These are phyloP conservation scores for Omphalotus guepiniiformis DNA, from an alignment of 768 basidiomycete genomes.

Conservation along the genomic window DNA sequence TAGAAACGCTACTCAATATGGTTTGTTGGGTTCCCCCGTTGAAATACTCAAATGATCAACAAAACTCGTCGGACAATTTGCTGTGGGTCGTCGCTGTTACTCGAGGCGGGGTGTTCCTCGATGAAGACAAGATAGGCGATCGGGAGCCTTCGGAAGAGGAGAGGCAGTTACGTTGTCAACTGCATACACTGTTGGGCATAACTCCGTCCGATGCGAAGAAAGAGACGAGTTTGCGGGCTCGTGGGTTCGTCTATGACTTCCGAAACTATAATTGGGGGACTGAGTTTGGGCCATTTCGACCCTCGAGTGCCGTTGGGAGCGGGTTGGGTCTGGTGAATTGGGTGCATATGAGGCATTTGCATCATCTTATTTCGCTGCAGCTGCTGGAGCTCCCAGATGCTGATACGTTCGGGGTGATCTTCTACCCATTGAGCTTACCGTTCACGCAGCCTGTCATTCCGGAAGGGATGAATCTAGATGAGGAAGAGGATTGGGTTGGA, in stretches of 20 bases:
- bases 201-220: conserved; percentile 38
- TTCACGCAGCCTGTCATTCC: conserved; percentile 50
- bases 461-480: conserved; percentile 29
- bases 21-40: conserved; percentile 38
- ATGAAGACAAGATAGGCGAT: conserved; percentile 19
- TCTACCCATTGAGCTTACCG: conserved; percentile 49
- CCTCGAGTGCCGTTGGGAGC: conserved; percentile 15
- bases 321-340: conserved; percentile 51
- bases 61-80: conserved; percentile 44
- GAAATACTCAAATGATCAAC: conserved; percentile 16
- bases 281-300: conserved; percentile 53
- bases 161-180: conserved; percentile 39
- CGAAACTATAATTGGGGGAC: conserved; percentile 48
- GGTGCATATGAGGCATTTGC: conserved; percentile 52
- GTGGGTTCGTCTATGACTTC: conserved; percentile 60
- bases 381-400: conserved; percentile 35
- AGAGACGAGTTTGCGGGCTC: conserved; percentile 33
- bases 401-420: conserved; percentile 25
- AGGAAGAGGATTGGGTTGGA: conserved; percentile 52
- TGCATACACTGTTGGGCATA: conserved; percentile 58
- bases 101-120: conserved; percentile 40
- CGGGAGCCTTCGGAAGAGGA: conserved; percentile 30
- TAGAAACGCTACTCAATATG: conserved; percentile 51
- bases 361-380: conserved; percentile 53
- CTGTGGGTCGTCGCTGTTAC: conserved; percentile 46